Conservation (phyloP, 768 basidiomycete genomes). For the Naganishia onofrii region DNA sequence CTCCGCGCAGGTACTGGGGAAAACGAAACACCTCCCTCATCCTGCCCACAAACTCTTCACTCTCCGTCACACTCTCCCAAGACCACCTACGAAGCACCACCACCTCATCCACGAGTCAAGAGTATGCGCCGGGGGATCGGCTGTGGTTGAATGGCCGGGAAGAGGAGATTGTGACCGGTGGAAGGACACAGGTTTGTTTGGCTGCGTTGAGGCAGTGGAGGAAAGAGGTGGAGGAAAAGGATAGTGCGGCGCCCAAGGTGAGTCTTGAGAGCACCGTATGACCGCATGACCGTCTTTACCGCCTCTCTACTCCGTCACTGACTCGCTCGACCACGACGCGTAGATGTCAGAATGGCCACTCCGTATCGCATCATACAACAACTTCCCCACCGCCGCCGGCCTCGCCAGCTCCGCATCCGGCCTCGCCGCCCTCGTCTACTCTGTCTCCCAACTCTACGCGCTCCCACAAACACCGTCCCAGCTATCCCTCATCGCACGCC, state of each 20-base stretch:
- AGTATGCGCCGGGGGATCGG: slow-evolving; percentile 64
- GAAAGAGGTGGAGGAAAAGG: slow-evolving; percentile 69
- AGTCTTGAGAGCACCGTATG: too few relatives aligned
- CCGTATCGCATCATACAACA: slow-evolving; percentile 92
- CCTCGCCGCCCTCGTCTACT: slow-evolving; percentile 89
- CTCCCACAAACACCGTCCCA: slow-evolving; percentile 74
- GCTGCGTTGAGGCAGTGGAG: slow-evolving; percentile 77
- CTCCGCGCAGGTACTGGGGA: slow-evolving; percentile 81
- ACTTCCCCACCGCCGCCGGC: slow-evolving; percentile 98
- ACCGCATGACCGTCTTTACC: too few relatives aligned
- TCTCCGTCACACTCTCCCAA: slow-evolving; percentile 96
- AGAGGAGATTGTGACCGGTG: slow-evolving; percentile 78
- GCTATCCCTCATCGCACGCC: slow-evolving; percentile 90
- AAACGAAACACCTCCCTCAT: slow-evolving; percentile 94
- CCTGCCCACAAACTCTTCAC: slow-evolving; percentile 93
- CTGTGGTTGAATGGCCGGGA: slow-evolving; percentile 94
- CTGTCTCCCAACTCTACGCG: slow-evolving; percentile 78
- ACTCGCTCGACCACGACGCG: too few relatives aligned
- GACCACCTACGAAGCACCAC: slow-evolving; percentile 93
- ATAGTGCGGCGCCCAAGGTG: slow-evolving; percentile 67
- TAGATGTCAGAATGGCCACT: slow-evolving; percentile 71
- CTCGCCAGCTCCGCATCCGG: slow-evolving; percentile 96
- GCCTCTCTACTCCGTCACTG: too few relatives aligned
- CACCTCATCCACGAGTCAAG: slow-evolving; percentile 76
- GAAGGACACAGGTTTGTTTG: slow-evolving; percentile 80